Base-by-base conservation (phyloP, 257 asterid genomes). In the Fraxinus excelsior region DNA sequence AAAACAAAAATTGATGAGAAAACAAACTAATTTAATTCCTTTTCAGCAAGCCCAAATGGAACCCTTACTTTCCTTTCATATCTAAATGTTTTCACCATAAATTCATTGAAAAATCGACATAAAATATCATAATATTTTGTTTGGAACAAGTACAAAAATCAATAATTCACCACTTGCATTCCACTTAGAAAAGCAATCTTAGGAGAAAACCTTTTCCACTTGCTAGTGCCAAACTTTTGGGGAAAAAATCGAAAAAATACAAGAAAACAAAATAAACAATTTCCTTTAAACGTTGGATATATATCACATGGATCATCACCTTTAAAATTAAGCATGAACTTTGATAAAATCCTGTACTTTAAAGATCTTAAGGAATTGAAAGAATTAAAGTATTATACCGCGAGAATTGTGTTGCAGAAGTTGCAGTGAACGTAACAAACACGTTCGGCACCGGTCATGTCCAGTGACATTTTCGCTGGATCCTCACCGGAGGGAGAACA, bases 371-470 rank as follows among this genome's bases (percentile, higher is more conserved):
- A 49, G 4, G 23, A 77, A 76, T 28, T 9, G 37, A 49, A 31
- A 70, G 13, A 31, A 42, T 32, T 35, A 18, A 62, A 62, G 14
- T 23, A 78, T 31, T 70, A 85, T 93, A 93, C 98, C 98, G 97
- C 98, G 14, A 93, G 85, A 79, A 86, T 85, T 70, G 97, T 94
- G 94, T 88, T 90, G 97, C 97, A 94, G 85, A 87, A 90, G 90
- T 87, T 90, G 97, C 98, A 94, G 82, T 88, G 90, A 49, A 94
- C 96, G 81, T 92, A 94, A 85, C 96, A 94, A 78, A 94, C 94
- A 70, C 93, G 96, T 77, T 92, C 98, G 12, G 93, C 78, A 42
- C 51, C 51, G 78, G 86, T 75, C 83, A 87, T 77, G 60, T 90
- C 97, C 81, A 83, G 76, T 10, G 97, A 94, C 93, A 90, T 90